Conservation (phyloP, 2,329 filamentous ascomycete species). For the Neopestalotiopsis sp. region DNA sequence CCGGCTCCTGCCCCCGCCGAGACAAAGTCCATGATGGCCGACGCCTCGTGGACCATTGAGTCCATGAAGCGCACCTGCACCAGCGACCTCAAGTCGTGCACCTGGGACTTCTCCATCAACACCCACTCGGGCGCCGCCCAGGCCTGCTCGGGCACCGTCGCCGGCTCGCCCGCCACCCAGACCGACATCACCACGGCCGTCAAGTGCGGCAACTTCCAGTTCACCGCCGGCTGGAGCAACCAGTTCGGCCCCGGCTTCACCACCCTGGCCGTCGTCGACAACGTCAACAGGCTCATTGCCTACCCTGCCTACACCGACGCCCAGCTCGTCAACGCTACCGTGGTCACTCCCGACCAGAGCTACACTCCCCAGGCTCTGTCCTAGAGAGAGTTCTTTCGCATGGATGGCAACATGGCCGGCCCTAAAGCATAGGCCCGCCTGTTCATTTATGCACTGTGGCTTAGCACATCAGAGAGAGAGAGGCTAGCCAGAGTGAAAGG, state of each 20-base stretch:
- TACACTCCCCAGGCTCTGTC: constrained; percentile 17
- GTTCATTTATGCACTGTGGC: not conserved
- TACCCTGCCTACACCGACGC: constrained; percentile 60
- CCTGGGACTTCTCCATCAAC: constrained; percentile 47
- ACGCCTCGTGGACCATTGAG: constrained; percentile 45
- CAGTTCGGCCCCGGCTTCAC: constrained; percentile 64
- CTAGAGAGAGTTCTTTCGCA: not conserved
- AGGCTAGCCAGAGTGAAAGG: too few relatives aligned
- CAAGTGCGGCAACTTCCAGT: constrained; percentile 52
- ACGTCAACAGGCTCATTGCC: constrained; percentile 47
- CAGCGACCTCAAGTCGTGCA: constrained; percentile 40
- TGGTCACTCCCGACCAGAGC: constrained; percentile 20
- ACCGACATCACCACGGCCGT: constrained; percentile 41
- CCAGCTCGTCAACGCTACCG: constrained; percentile 31
- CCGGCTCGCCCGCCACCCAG: constrained; percentile 35
- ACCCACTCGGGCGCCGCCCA: constrained; percentile 35
- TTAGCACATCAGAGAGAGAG: too few relatives aligned
- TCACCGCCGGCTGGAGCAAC: constrained; percentile 61
- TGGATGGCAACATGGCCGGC: not conserved
- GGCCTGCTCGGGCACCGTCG: constrained; percentile 44
- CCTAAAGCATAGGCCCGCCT: not conserved
- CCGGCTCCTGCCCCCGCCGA: constrained; percentile 8
- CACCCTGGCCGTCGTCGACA: constrained; percentile 55
- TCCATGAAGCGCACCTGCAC: constrained; percentile 44
- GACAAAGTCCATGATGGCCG: constrained; percentile 23